Percentiles rank a stretch among this genome's conserved stretches.
phyloP scores from a whole-genome alignment of 345 rosid species.

The Clausena lansium region DNA sequence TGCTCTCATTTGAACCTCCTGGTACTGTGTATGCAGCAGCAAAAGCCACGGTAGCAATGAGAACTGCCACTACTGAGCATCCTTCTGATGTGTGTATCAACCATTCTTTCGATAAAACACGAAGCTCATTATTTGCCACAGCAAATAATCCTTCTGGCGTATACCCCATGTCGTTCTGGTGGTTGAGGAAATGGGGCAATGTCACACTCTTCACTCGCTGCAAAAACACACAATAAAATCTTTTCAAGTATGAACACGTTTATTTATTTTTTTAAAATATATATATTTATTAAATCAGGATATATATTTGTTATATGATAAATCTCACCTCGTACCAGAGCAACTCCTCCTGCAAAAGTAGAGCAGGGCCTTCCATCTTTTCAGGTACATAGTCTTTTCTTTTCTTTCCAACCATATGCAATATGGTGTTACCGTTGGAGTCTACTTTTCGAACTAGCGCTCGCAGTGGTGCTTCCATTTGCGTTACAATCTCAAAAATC shows the following conservation, averaged over 20 bases:
- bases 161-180: background rate
- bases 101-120: slow-evolving; percentile 16
- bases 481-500: slow-evolving; percentile 9
- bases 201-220: slow-evolving; percentile 10
- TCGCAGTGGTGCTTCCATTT: background rate
- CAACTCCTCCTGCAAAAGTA: slow-evolving; percentile 24
- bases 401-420: slow-evolving; percentile 22
- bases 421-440: slow-evolving; percentile 15
- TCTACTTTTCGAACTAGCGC: slow-evolving; percentile 14
- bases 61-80: slow-evolving; percentile 23
- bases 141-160: slow-evolving; percentile 3
- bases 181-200: background rate
- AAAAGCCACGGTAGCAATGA: slow-evolving; percentile 26
- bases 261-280: no score
- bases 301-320: background rate
- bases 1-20: slow-evolving; percentile 19
- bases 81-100: slow-evolving; percentile 20
- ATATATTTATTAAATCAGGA: background rate
- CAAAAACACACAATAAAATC: background rate
- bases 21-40: slow-evolving; percentile 29
- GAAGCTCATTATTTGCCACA: slow-evolving; percentile 6
- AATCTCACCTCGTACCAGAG: slow-evolving; percentile 29
- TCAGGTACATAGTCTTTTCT: slow-evolving; percentile 2
- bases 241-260: no score
- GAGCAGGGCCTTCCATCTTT: slow-evolving; percentile 22